phyloP scores from a whole-genome alignment of 805 yeast species.

The Metschnikowia vanudenii region DNA sequence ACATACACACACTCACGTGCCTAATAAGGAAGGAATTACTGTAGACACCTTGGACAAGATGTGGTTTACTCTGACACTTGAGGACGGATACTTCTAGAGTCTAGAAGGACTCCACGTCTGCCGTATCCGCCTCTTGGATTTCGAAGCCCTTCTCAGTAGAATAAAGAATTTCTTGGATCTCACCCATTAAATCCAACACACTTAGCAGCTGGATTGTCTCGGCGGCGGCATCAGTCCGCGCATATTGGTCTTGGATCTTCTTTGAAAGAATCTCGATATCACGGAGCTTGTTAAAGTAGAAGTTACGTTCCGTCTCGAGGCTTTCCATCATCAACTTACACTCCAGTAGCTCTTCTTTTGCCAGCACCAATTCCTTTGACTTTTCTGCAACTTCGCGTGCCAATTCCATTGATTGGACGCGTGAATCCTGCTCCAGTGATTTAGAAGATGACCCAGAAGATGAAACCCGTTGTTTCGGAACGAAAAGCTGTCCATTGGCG shows the following conservation, averaged over 20 bases:
- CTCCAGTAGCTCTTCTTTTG: conserved; percentile 55
- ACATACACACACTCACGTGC: no score
- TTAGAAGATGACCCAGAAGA: conserved; percentile 8
- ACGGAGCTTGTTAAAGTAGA: conserved; percentile 84
- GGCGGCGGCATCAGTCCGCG: conserved; percentile 35
- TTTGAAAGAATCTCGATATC: conserved; percentile 83
- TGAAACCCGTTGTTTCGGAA: conserved; percentile 21
- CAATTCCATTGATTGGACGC: neutral
- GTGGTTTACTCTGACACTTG: neutral
- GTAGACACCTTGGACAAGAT: neutral
- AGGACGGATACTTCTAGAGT: neutral
- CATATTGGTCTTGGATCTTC: conserved; percentile 35
- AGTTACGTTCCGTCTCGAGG: conserved; percentile 79
- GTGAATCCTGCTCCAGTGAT: conserved; percentile 3
- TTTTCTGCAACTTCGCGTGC: conserved; percentile 48
- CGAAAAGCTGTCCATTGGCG: conserved; percentile 5
- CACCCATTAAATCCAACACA: conserved; percentile 37
- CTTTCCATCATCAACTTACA: conserved; percentile 59
- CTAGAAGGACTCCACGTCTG: conserved; percentile 24
- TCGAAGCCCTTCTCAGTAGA: conserved; percentile 84
- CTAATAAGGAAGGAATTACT: neutral
- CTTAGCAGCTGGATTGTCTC: conserved; percentile 28
- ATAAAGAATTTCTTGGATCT: conserved; percentile 74
- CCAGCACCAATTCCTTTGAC: conserved; percentile 34
- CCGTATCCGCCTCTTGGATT: conserved; percentile 25